Evolutionary conservation across 1,284 basidiomycete genomes (phyloP), one percentile per base, ranked within the genome.

Genomic region (Malassezia pachydermatis): DNA sequence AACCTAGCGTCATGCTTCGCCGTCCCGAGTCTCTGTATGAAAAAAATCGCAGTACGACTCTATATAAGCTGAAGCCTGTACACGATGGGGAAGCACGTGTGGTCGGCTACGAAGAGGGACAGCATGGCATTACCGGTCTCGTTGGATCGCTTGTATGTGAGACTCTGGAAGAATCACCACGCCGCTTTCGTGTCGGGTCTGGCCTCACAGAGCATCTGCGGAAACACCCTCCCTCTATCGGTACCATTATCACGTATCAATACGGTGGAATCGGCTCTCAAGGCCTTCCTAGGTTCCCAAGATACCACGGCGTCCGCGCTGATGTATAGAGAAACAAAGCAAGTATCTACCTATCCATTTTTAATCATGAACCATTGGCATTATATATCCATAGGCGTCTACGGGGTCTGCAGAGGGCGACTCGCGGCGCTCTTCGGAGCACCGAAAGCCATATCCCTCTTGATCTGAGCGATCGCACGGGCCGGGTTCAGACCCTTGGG

Each of bases 401-500:
- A 61, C 34, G 61, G 58, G 16, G 58, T 55, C 54, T 65, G 59
- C 37, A 68, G 58, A 20, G 64, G 65, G n/a, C 62, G 60, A 29
- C 67, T 48, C 20, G 52, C 46, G 25, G 50, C 59, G 35, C 48
- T 49, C 16, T 33, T 37, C 14, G 65, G 66, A 9, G 64, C 50
- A 22, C 67, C 67, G 24, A 66, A 43, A n/a, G 65, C 62, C 65
- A 68, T 67, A 44, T 68, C 65, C 53, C 62, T 63, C 60, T 68
- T 71, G 58, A 71, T 67, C 58, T 64, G 63, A 8, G 67, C 55
- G 36, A 71, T 71, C 30, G 65, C 65, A 57, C 62, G 62, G 41
- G 59, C 67, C 1, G 68, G 68, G 77, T 92, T 94, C 55, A 96
- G 79, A 46, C 89, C 88, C 81, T 94, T 94, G 59, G 88, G 89